Evolutionary conservation across 345 rosid genomes (phyloP).

Genomic region (Pistacia atlantica): DNA sequence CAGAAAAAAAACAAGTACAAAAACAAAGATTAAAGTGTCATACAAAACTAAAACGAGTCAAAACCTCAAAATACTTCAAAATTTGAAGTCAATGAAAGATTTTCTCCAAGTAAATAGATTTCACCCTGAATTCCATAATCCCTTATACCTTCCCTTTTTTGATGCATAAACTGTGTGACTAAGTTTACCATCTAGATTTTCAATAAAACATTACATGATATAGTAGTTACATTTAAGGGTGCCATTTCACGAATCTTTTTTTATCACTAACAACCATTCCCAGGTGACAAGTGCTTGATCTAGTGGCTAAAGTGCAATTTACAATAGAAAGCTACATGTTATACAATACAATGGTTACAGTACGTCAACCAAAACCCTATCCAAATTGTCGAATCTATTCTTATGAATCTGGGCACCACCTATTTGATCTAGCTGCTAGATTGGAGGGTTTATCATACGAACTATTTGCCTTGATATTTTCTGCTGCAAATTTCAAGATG

Average conservation of each 20-base stretch:
- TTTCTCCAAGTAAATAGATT: not conserved
- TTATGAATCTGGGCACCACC: not conserved
- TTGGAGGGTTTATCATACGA: not conserved
- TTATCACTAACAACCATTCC: not conserved
- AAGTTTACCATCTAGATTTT: not conserved
- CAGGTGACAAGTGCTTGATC: not conserved
- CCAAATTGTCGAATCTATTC: not conserved
- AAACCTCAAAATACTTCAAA: not conserved
- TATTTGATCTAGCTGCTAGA: not conserved
- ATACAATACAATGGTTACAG: not conserved
- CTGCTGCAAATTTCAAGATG: not conserved
- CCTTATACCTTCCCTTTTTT: not conserved
- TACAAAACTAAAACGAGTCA: not conserved
- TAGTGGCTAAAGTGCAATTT: not conserved
- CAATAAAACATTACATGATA: slow-evolving; percentile 2
- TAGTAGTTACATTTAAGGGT: not conserved
- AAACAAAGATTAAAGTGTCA: slow-evolving; percentile 10
- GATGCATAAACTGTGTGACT: not conserved
- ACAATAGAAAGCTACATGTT: not conserved
- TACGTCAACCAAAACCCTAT: not conserved
- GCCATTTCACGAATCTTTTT: not conserved
- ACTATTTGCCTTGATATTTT: not conserved
- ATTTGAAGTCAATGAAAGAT: not conserved
- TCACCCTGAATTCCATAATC: not conserved
- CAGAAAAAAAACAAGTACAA: not conserved